These are phyloP conservation scores for Argentina anserina DNA, from an alignment of 306 rosid species.

Conservation along the genomic window DNA sequence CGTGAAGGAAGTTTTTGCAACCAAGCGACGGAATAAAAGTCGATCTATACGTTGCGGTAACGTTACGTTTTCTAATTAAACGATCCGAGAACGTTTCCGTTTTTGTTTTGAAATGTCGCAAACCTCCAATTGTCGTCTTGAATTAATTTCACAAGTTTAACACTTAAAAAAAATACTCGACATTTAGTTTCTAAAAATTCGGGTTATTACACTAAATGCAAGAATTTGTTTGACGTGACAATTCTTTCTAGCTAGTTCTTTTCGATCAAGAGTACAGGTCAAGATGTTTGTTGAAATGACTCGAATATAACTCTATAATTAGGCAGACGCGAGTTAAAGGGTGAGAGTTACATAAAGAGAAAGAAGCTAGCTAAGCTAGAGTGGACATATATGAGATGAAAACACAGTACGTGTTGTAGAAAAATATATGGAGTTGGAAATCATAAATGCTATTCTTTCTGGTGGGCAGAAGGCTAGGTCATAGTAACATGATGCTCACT, in stretches of 20 bases:
- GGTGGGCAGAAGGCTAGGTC: constrained; percentile 7
- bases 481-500: constrained; percentile 11
- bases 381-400: neutral
- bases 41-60: no score
- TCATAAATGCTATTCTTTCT: constrained; percentile 11
- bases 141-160: no score
- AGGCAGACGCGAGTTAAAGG: neutral
- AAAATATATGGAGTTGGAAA: constrained; percentile 3
- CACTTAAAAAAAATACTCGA: no score
- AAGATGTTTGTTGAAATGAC: neutral
- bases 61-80: no score
- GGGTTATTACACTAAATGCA: no score
- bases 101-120: no score
- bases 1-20: no score
- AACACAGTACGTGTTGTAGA: neutral
- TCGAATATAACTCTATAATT: neutral
- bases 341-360: neutral
- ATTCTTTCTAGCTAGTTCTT: neutral
- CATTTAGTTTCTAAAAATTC: no score
- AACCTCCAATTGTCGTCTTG: no score
- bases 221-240: no score
- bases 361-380: neutral
- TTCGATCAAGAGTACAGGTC: neutral
- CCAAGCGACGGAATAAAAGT: no score
- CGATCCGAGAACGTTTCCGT: no score